Base-by-base conservation (phyloP, 2,329 filamentous ascomycete genomes). In the Cephalotrichum gorgonifer region DNA sequence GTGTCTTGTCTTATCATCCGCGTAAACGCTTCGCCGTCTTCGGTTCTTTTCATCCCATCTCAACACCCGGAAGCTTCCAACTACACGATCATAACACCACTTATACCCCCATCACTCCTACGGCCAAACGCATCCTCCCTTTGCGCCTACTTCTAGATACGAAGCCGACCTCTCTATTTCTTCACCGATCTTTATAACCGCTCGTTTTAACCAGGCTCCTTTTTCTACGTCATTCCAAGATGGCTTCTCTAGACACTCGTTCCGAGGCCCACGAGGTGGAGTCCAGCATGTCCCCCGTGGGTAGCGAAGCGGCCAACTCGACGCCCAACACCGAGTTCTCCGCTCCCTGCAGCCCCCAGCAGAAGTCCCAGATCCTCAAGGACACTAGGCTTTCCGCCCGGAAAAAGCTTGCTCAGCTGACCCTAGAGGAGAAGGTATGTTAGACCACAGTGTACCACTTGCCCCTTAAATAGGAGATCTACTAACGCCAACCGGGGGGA, bases 391-490 rank as follows among this genome's bases (percentile, higher is more conserved):
- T 62, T 30, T 58, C 63, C 27, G 70, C 73, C 15, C 68, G 60
- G 54, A 69, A 75, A 55, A 77, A 79, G 55, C 60, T 82, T 31
- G 64, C 68, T 41, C 65, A 66, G 53, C 61, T 83, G 38, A 76
- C 70, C 9, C 59, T 78, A 41, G 74, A 78, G 49, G 78, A 83
- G 59, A 83, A 83, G 66, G 76, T 76, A 53, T 54, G 55, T 6
- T 33, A 14, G 33, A 6, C n/a, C n/a, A n/a, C n/a, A n/a, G n/a
- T n/a, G n/a, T n/a, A n/a, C n/a, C n/a, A n/a, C n/a, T n/a, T n/a
- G n/a, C n/a, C n/a, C n/a, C n/a, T n/a, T n/a, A n/a, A n/a, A n/a
- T n/a, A n/a, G n/a, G n/a, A n/a, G n/a, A n/a, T 11, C 31, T 44
- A 22, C 42, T 44, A 20, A 44, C 23, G 3, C 42, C 6, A 26